Conservation (phyloP, 371 early-diverging fungal species). For the Haplosporangium sp. region DNA sequence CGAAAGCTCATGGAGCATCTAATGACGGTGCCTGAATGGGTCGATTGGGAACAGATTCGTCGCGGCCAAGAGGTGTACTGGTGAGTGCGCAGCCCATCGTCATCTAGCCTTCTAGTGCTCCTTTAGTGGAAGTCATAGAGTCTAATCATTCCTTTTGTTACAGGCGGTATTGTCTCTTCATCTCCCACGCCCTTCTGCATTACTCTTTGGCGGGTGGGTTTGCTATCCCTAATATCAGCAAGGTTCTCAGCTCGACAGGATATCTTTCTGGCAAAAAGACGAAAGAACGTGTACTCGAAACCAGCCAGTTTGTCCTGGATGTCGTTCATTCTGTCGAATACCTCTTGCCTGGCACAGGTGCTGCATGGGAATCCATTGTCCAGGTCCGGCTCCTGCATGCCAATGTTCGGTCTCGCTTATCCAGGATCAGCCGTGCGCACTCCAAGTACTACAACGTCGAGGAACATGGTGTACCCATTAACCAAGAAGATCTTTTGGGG, state of each 20-base stretch:
- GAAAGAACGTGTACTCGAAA: constrained; percentile 28
- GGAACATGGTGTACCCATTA: constrained; percentile 41
- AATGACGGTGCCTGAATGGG: constrained; percentile 38
- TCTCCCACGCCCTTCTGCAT: constrained; percentile 21
- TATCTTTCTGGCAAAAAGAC: constrained; percentile 29
- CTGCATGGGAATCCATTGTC: constrained; percentile 37
- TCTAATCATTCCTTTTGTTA: neutral
- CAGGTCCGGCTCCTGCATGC: constrained; percentile 39
- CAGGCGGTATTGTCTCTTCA: constrained; percentile 25
- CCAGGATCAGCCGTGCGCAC: constrained; percentile 17
- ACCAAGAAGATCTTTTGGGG: constrained; percentile 41
- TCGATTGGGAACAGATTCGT: constrained; percentile 28
- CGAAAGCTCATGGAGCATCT: constrained; percentile 19
- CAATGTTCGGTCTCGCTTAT: constrained; percentile 24
- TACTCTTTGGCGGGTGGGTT: constrained; percentile 26
- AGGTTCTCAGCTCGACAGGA: constrained; percentile 41
- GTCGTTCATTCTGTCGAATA: constrained; percentile 19
- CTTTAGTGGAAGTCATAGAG: neutral
- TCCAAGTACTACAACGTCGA: constrained; percentile 33
- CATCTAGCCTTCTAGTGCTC: neutral
- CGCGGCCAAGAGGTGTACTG: constrained; percentile 25
- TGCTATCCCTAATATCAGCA: constrained; percentile 27
- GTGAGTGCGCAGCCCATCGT: constrained; percentile 6
- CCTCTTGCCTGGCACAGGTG: constrained; percentile 21
- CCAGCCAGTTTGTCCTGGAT: constrained; percentile 23